A percentile compares a stretch with the other conserved stretches of the same genome.
phyloP scores from a whole-genome alignment of 495 filamentous ascomycete genomes.

The Lentithecium fluviatile region DNA sequence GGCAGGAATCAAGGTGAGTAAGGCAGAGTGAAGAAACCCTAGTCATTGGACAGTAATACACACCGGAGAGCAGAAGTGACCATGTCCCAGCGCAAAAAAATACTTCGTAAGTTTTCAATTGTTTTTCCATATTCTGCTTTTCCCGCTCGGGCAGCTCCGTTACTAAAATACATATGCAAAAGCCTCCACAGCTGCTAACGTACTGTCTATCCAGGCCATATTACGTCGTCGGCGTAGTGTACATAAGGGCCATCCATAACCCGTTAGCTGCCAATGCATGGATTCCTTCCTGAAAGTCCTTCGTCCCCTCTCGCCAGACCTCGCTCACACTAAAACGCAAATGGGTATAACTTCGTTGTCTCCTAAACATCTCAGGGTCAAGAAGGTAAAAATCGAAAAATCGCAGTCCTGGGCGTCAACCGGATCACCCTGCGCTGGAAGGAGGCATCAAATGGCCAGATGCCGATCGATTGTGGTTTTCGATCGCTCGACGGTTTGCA shows the following conservation, averaged over 20 bases:
- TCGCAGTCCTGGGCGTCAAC: background rate
- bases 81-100: background rate
- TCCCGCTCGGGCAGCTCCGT: background rate
- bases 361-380: background rate
- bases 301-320: background rate
- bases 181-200: background rate
- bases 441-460: conserved; percentile 34
- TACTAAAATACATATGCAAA: background rate
- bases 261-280: background rate
- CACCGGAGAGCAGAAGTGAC: background rate
- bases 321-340: conserved; percentile 6
- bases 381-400: background rate
- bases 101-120: background rate
- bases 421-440: conserved; percentile 11
- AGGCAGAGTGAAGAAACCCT: background rate
- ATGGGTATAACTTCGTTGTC: conserved; percentile 1
- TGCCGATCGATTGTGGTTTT: conserved; percentile 31
- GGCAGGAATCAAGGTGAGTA: background rate
- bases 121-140: background rate
- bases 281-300: background rate
- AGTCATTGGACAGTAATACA: too few relatives aligned
- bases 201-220: background rate
- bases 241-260: background rate
- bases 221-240: background rate
- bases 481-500: conserved; percentile 16